Conservation (phyloP, 768 basidiomycete species). For the Rhizopogon roseolus region DNA sequence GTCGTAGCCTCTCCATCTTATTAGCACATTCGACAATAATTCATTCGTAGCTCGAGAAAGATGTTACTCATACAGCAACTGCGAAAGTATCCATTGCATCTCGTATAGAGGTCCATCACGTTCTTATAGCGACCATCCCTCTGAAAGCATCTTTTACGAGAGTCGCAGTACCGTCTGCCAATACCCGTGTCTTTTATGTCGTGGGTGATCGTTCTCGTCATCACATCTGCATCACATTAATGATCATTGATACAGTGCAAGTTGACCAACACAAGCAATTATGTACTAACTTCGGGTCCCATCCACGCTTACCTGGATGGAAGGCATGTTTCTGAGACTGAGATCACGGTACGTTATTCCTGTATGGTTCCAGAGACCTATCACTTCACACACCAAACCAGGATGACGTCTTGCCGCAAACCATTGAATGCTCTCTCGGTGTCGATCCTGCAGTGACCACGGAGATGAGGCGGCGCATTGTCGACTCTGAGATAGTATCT, state of each 20-base stretch:
- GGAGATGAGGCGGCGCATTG: conserved; percentile 8
- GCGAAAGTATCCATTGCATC: conserved; percentile 13
- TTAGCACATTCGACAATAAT: not conserved
- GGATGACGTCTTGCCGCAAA: conserved; percentile 11
- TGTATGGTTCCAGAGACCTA: not conserved
- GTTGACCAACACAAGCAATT: conserved; percentile 21
- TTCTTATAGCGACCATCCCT: conserved; percentile 17
- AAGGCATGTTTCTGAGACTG: conserved; percentile 20
- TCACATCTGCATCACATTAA: too few species aligned
- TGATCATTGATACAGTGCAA: conserved; percentile 10
- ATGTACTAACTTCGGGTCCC: conserved; percentile 21
- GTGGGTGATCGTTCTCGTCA: conserved; percentile 1
- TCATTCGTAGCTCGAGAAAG: not conserved
- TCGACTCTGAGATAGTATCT: not conserved
- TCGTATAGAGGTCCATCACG: conserved; percentile 4
- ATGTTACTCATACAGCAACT: conserved; percentile 12
- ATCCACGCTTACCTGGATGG: conserved; percentile 24
- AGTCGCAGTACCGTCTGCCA: conserved; percentile 15
- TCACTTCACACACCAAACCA: not conserved
- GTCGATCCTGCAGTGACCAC: conserved; percentile 13
- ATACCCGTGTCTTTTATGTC: conserved; percentile 16
- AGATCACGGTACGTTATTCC: conserved; percentile 14
- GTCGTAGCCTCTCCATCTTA: not conserved
- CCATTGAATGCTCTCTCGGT: conserved; percentile 15
- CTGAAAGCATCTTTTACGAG: conserved; percentile 18